Conservation (phyloP, 2,329 filamentous ascomycete genomes). For the Periconia digitata region DNA sequence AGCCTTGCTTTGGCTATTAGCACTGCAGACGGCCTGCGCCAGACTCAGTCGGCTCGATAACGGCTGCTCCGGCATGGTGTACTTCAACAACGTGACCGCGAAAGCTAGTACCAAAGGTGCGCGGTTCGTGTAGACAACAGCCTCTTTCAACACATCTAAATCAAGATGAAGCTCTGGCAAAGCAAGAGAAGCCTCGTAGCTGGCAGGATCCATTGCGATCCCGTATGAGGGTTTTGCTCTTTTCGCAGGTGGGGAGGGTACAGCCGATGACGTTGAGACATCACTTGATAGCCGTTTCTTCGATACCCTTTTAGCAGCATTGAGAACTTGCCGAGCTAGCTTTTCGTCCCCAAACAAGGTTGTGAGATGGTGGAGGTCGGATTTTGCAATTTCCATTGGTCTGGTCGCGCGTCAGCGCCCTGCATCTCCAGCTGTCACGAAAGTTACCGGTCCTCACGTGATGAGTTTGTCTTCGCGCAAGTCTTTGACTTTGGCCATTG, state of each 20-base stretch:
- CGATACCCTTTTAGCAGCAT: constrained; percentile 57
- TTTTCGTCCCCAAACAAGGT: constrained; percentile 55
- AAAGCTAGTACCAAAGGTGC: constrained; percentile 83
- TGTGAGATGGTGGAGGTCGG: constrained; percentile 48
- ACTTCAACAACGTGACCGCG: constrained; percentile 69
- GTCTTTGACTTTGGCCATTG: constrained; percentile 58
- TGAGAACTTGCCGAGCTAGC: constrained; percentile 57
- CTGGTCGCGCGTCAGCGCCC: constrained; percentile 28
- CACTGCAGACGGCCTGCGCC: constrained; percentile 80
- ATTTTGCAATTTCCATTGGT: constrained; percentile 52
- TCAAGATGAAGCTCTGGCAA: constrained; percentile 59
- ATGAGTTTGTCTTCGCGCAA: constrained; percentile 53
- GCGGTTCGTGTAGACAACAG: constrained; percentile 71
- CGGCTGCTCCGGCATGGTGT: constrained; percentile 85
- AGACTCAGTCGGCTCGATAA: constrained; percentile 80
- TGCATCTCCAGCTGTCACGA: constrained; percentile 13
- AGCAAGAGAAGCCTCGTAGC: constrained; percentile 64
- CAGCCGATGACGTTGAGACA: constrained; percentile 13
- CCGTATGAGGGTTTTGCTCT: constrained; percentile 34
- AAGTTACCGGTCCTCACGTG: constrained; percentile 50
- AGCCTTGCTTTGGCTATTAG: constrained; percentile 77
- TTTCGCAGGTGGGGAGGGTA: constrained; percentile 38
- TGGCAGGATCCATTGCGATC: constrained; percentile 49
- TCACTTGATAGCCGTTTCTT: constrained; percentile 56
- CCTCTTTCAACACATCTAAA: constrained; percentile 61